These are phyloP conservation scores for Calcarisporium arbuscula DNA, from an alignment of 2,329 filamentous ascomycete species.

Conservation along the genomic window DNA sequence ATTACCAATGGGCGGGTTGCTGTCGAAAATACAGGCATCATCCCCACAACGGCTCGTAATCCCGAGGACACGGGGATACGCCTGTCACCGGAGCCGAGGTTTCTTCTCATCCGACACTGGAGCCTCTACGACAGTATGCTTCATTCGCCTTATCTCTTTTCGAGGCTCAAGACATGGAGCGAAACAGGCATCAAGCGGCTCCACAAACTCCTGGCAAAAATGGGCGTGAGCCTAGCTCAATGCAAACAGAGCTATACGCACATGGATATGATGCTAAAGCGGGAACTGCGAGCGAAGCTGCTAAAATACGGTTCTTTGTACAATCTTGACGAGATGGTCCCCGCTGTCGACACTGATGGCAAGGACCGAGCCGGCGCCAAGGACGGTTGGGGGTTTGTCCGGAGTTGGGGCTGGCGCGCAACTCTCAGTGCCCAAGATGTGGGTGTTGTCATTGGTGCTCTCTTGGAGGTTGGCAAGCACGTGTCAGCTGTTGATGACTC, in stretches of 20 bases:
- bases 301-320: conserved; percentile 90
- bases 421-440: conserved; percentile 91
- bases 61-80: conserved; percentile 90
- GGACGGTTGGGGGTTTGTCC: conserved; percentile 94
- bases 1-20: conserved; percentile 54
- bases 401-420: conserved; percentile 96
- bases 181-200: conserved; percentile 81
- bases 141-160: conserved; percentile 90
- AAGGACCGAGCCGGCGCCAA: conserved; percentile 65
- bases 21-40: conserved; percentile 69
- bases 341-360: conserved; percentile 65
- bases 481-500: conserved; percentile 27
- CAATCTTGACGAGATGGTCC: conserved; percentile 88
- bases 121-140: conserved; percentile 98
- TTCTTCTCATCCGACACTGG: conserved; percentile 92
- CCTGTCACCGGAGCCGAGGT: conserved; percentile 86
- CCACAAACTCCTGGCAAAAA: conserved; percentile 93
- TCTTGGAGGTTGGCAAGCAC: conserved; percentile 80
- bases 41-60: conserved; percentile 80
- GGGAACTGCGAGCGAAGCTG: conserved; percentile 75
- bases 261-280: conserved; percentile 97
- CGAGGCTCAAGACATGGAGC: conserved; percentile 88
- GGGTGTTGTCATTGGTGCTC: conserved; percentile 83
- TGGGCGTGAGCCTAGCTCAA: conserved; percentile 91
- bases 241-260: conserved; percentile 95